Evolutionary conservation across 2,329 filamentous ascomycete genomes (phyloP).

Genomic region (Colletotrichum sp.): DNA sequence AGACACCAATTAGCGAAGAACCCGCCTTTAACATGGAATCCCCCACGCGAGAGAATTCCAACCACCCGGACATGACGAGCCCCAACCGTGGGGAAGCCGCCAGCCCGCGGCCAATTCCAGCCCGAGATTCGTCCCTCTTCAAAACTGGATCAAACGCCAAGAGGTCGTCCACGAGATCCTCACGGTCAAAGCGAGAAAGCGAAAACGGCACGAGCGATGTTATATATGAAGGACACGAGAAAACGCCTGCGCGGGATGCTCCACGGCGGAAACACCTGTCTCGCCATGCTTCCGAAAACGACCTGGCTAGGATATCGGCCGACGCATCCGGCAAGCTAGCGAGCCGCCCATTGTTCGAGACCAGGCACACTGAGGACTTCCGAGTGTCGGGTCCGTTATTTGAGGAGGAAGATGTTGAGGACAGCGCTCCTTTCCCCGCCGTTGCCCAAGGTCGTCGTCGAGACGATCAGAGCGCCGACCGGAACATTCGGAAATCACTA

Average conservation of each 20-base stretch:
- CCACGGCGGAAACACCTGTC: conserved; percentile 27
- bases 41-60: conserved; percentile 22
- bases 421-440: conserved; percentile 73
- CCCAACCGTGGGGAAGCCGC: conserved; percentile 34
- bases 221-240: conserved; percentile 49
- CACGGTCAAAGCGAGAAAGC: conserved; percentile 54
- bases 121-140: conserved; percentile 71
- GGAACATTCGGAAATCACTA: conserved; percentile 49
- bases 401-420: conserved; percentile 48
- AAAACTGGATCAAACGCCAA: conserved; percentile 59
- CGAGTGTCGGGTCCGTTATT: conserved; percentile 3
- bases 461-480: conserved; percentile 54
- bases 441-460: conserved; percentile 65
- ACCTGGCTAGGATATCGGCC: conserved; percentile 24
- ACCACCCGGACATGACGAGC: conserved; percentile 30
- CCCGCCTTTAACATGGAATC: conserved; percentile 35
- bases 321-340: conserved; percentile 21
- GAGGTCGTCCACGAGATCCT: conserved; percentile 55
- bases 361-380: conserved; percentile 19
- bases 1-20: conserved; percentile 63
- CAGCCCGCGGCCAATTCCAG: conserved; percentile 63
- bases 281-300: conserved; percentile 24
- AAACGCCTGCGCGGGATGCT: not conserved
- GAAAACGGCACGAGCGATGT: conserved; percentile 39
- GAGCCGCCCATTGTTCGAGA: conserved; percentile 17